Evolutionary conservation across 495 filamentous ascomycete genomes (phyloP).

Genomic region (Neurospora sp.): DNA sequence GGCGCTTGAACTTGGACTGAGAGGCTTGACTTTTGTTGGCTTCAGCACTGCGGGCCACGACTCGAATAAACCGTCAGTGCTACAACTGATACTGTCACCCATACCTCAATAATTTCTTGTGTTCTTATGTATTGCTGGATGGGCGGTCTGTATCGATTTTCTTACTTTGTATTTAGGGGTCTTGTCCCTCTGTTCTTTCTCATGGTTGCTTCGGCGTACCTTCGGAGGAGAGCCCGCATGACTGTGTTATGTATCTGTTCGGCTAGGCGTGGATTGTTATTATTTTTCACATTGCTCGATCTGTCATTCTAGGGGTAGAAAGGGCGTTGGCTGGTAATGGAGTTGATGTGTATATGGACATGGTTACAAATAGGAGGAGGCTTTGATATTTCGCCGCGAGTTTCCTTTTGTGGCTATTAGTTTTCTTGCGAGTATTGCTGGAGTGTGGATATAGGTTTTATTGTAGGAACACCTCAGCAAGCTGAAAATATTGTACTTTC

Average conservation of each 20-base stretch:
- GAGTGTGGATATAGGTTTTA: not conserved
- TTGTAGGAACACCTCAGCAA: not conserved
- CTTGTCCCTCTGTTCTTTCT: not conserved
- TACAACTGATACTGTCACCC: not conserved
- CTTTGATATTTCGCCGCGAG: not conserved
- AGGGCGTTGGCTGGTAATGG: not conserved
- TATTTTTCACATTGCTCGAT: not conserved
- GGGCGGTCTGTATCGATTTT: not conserved
- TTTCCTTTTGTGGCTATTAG: not conserved
- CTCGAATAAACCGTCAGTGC: not conserved
- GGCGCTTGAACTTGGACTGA: not conserved
- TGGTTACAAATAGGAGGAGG: not conserved
- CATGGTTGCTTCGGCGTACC: not conserved
- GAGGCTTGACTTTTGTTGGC: not conserved
- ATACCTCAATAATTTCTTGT: not conserved
- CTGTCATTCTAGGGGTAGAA: not conserved
- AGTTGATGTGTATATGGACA: not conserved
- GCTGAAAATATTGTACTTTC: not conserved
- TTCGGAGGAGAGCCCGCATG: not conserved
- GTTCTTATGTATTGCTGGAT: not conserved
- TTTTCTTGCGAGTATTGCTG: not conserved
- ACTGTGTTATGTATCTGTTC: not conserved
- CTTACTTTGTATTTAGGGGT: not conserved
- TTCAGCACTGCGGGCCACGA: not conserved
- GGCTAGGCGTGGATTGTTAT: not conserved